phyloP scores from a whole-genome alignment of 192 early-diverging fungal species.

The Linnemannia schmuckeri region DNA sequence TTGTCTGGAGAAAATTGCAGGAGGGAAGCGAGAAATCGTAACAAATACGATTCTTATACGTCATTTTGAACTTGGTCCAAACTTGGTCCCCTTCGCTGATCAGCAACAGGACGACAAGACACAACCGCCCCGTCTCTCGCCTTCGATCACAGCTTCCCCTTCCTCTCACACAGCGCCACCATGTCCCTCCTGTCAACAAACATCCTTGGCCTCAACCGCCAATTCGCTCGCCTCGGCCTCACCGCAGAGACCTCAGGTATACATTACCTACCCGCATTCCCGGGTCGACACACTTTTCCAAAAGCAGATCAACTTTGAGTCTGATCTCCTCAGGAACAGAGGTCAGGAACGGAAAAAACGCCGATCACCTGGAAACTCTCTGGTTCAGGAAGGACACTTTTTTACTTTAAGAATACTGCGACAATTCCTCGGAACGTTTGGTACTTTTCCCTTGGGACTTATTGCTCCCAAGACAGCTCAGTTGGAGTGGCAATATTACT shows the following conservation, averaged over 20 bases:
- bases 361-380: neutral
- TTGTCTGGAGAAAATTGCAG: neutral
- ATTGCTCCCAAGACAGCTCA: neutral
- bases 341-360: neutral
- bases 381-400: neutral
- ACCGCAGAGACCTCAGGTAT: slow-evolving; percentile 48
- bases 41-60: neutral
- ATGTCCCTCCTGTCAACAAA: slow-evolving; percentile 45
- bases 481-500: neutral
- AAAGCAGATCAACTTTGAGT: neutral
- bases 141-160: neutral
- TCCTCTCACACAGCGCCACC: neutral
- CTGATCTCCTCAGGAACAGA: neutral
- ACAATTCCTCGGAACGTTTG: neutral
- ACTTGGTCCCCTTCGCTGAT: too few relatives aligned
- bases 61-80: neutral
- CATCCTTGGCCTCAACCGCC: slow-evolving; percentile 38
- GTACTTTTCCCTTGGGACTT: neutral
- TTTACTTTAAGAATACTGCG: neutral
- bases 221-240: slow-evolving; percentile 27
- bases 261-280: neutral
- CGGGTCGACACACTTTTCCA: too few relatives aligned
- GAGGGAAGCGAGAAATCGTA: neutral
- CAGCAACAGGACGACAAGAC: neutral
- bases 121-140: neutral